Conservation (phyloP, 352 stramenopile genomes). For the Phytophthora fragariae region DNA sequence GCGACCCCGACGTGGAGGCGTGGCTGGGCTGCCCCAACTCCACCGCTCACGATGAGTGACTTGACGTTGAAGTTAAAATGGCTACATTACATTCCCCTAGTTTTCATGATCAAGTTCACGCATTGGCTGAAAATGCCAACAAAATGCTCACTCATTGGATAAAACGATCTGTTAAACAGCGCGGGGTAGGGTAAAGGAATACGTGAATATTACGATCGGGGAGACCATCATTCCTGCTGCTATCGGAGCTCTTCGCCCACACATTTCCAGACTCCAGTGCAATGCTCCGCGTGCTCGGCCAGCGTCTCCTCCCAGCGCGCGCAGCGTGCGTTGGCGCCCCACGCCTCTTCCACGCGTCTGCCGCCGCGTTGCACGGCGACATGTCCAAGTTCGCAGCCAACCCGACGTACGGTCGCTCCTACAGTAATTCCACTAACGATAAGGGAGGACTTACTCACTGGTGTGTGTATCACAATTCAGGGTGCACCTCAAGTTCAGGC, state of each 20-base stretch:
- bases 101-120: too few species aligned
- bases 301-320: slow-evolving; percentile 29
- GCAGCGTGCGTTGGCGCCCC: slow-evolving; percentile 1
- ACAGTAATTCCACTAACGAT: neutral
- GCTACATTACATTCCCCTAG: neutral
- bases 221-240: slow-evolving; percentile 1
- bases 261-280: slow-evolving; percentile 9
- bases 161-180: slow-evolving; percentile 17
- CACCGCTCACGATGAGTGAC: neutral
- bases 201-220: slow-evolving; percentile 1
- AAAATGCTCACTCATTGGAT: slow-evolving; percentile 9
- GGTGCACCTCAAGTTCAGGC: slow-evolving; percentile 82
- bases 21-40: slow-evolving; percentile 39
- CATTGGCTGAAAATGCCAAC: slow-evolving; percentile 12
- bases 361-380: slow-evolving; percentile 57
- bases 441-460: slow-evolving; percentile 2
- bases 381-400: slow-evolving; percentile 67
- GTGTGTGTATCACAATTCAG: slow-evolving; percentile 32
- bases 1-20: slow-evolving; percentile 41
- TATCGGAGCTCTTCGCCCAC: slow-evolving; percentile 1
- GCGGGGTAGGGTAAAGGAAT: neutral
- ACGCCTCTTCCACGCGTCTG: slow-evolving; percentile 57
- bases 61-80: slow-evolving; percentile 18
- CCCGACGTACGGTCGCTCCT: slow-evolving; percentile 52
- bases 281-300: slow-evolving; percentile 47